These are phyloP conservation scores for Fusarium lyarnte DNA, from an alignment of 2,329 filamentous ascomycete species.

Conservation along the genomic window DNA sequence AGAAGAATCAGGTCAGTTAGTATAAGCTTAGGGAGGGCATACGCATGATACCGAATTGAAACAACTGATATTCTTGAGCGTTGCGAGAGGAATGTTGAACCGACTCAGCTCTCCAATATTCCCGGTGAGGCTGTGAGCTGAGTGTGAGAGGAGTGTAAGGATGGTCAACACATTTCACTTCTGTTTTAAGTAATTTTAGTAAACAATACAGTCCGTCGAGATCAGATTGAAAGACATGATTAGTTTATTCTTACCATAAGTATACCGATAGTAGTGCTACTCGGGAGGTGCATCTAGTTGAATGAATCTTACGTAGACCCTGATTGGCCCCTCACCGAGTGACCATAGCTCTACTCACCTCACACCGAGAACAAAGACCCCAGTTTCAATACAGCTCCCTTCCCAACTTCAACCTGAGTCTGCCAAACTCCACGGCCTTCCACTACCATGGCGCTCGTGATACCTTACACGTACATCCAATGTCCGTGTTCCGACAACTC, in stretches of 20 bases:
- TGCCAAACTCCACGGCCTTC: slow-evolving; percentile 19
- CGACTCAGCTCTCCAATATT: not conserved
- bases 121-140: not conserved
- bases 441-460: slow-evolving; percentile 59
- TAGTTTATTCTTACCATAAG: not conserved
- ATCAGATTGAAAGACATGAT: not conserved
- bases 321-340: slow-evolving; percentile 26
- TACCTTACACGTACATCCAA: slow-evolving; percentile 73
- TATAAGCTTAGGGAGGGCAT: not conserved
- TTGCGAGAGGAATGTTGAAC: not conserved
- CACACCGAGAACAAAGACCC: slow-evolving; percentile 17
- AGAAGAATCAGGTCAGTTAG: not conserved
- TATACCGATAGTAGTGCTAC: not conserved
- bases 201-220: not conserved
- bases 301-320: not conserved
- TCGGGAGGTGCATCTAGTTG: not conserved
- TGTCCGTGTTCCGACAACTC: slow-evolving; percentile 69
- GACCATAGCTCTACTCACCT: slow-evolving; percentile 26
- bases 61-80: not conserved
- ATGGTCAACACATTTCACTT: not conserved
- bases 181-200: not conserved
- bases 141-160: not conserved
- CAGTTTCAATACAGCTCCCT: slow-evolving; percentile 35
- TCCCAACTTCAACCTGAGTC: slow-evolving; percentile 18
- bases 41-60: not conserved